Evolutionary conservation across 805 yeast species (phyloP), one percentile per base, ranked within the genome.

Genomic region (Saccharomyces mikatae): DNA sequence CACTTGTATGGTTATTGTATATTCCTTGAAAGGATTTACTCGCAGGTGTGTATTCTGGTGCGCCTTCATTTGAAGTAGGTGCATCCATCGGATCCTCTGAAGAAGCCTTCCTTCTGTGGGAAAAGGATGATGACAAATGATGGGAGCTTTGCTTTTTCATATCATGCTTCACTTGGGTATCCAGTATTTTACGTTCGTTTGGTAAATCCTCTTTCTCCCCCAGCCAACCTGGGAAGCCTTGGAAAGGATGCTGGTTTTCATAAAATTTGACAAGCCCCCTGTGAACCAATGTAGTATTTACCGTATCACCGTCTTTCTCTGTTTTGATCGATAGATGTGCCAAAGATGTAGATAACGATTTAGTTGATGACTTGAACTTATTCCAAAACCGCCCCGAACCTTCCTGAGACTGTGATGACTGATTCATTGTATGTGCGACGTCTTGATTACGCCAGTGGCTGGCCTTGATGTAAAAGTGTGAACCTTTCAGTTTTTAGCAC

Each of bases 241-340:
- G 63, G 50, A 69, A 69, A 0, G 69, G 70, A 41, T 63, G 69
- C 48, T 63, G 66, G 14, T 57, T 61, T 49, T 66, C 57, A 57
- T 77, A 78, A 61, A 64, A 74, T 50, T 70, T 68, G 10, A 75
- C 73, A 48, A 78, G 56, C 1, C 80, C 76, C 54, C 77, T 71
- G 55, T 76, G 77, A 4, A 78, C 69, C 6, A 76, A 68, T 0
- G 82, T 78, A 31, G 76, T 70, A 11, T 71, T 71, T 27, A 72
- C 71, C 0, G 70, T 59, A 30, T 70, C 73, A 27, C 79, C 79
- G 56, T 78, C 81, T 47, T 68, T 64, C 49, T 78, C 81, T 6
- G 64, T 54, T 48, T 61, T 66, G 1, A 62, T 47, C 2, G 70
- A 63, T 2, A 68, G 52, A 11, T 64, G 62, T 2, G 66, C 52